phyloP scores from a whole-genome alignment of 331 rosid species.

The Cydonia oblonga region DNA sequence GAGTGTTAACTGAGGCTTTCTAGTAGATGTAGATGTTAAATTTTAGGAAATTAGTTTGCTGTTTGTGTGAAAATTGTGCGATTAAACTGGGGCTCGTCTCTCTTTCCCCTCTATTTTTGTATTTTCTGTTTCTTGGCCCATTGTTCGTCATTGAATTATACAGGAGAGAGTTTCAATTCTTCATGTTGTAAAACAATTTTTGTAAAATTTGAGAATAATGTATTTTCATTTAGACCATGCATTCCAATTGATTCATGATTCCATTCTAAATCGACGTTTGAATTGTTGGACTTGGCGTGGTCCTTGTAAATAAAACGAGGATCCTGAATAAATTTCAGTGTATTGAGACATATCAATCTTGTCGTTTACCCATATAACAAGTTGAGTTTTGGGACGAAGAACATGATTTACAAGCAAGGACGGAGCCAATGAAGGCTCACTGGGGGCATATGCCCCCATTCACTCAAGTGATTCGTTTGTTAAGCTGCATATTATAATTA shows the following conservation, averaged over 20 bases:
- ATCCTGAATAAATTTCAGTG: fast-evolving
- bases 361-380: neutral
- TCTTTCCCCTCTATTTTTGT: neutral
- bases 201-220: neutral
- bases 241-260: neutral
- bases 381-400: too few species aligned
- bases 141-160: neutral
- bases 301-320: too few species aligned
- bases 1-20: constrained; percentile 22
- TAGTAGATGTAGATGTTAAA: constrained; percentile 11
- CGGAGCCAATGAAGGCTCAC: too few species aligned
- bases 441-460: too few species aligned
- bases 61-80: neutral
- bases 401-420: too few species aligned
- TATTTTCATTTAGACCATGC: neutral
- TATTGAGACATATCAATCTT: too few species aligned
- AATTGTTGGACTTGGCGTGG: neutral
- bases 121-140: neutral
- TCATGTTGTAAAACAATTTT: neutral
- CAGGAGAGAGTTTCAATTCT: neutral
- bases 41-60: neutral
- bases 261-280: neutral
- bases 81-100: neutral
- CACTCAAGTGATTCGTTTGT: too few species aligned
- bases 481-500: too few species aligned